Evolutionary conservation across 1,284 basidiomycete genomes (phyloP).

Genomic region (Moesziomyces globuligerus): DNA sequence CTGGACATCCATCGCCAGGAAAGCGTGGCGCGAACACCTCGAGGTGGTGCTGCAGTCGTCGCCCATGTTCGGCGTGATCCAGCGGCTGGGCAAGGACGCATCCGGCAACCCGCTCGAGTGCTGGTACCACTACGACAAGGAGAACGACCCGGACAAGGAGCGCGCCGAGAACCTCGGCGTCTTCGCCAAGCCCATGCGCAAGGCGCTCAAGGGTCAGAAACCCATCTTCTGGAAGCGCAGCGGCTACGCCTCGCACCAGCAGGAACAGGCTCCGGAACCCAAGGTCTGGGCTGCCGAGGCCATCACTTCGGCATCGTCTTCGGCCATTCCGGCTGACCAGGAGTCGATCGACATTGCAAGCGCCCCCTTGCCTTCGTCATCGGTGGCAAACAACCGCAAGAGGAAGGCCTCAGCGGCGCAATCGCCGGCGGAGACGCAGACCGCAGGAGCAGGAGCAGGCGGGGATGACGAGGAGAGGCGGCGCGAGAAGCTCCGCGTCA

Average conservation of each 20-base stretch:
- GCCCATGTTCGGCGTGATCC: slow-evolving; percentile 64
- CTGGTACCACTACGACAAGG: slow-evolving; percentile 66
- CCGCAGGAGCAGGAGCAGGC: slow-evolving; percentile 1
- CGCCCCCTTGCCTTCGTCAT: slow-evolving; percentile 26
- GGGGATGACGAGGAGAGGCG: slow-evolving; percentile 29
- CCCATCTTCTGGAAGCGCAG: slow-evolving; percentile 66
- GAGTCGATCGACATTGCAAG: slow-evolving; percentile 43
- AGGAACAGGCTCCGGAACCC: slow-evolving; percentile 17
- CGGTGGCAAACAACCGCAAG: slow-evolving; percentile 23
- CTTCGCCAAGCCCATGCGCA: slow-evolving; percentile 65
- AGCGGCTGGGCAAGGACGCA: slow-evolving; percentile 64
- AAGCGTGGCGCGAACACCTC: slow-evolving; percentile 64
- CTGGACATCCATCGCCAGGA: slow-evolving; percentile 52
- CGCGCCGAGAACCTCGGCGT: slow-evolving; percentile 61
- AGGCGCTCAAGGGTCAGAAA: slow-evolving; percentile 64
- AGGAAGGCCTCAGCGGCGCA: slow-evolving; percentile 23
- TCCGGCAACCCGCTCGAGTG: slow-evolving; percentile 63
- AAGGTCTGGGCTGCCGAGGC: slow-evolving; percentile 5
- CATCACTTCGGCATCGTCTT: slow-evolving; percentile 4
- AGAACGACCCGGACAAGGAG: slow-evolving; percentile 61
- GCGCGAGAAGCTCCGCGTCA: slow-evolving; percentile 27
- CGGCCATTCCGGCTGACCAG: slow-evolving; percentile 1
- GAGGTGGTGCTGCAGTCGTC: slow-evolving; percentile 55
- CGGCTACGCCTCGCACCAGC: slow-evolving; percentile 43
- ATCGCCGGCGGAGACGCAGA: slow-evolving; percentile 11